Conservation (phyloP, 495 filamentous ascomycete genomes). For the Talaromyces thailandensis region DNA sequence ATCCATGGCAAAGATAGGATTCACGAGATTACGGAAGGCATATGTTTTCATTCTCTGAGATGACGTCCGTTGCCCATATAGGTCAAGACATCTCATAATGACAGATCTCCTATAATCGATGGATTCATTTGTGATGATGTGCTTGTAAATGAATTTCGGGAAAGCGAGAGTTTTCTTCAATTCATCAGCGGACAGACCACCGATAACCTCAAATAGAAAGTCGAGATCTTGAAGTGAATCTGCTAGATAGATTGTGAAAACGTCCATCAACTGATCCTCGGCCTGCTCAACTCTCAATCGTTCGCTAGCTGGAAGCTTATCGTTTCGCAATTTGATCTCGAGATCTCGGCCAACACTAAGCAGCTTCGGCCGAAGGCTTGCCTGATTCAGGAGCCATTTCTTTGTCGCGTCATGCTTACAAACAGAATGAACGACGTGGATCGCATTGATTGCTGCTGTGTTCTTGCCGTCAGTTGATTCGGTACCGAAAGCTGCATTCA, state of each 20-base stretch:
- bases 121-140: slow-evolving; percentile 76
- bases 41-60: slow-evolving; percentile 89
- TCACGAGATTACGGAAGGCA: slow-evolving; percentile 82
- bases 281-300: slow-evolving; percentile 85
- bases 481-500: slow-evolving; percentile 51
- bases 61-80: slow-evolving; percentile 69
- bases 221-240: slow-evolving; percentile 73
- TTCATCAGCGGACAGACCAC: slow-evolving; percentile 73
- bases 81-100: slow-evolving; percentile 76
- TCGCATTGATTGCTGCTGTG: slow-evolving; percentile 74
- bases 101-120: slow-evolving; percentile 83
- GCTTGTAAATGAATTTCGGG: slow-evolving; percentile 71
- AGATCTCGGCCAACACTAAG: slow-evolving; percentile 63
- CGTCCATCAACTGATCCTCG: slow-evolving; percentile 77
- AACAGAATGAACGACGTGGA: slow-evolving; percentile 74
- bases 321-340: slow-evolving; percentile 57
- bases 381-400: slow-evolving; percentile 71
- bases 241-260: slow-evolving; percentile 70
- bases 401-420: slow-evolving; percentile 41
- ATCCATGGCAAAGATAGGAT: slow-evolving; percentile 96
- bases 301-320: slow-evolving; percentile 58
- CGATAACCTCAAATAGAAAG: slow-evolving; percentile 78
- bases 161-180: slow-evolving; percentile 68
- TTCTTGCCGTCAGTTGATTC: slow-evolving; percentile 52
- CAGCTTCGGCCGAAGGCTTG: slow-evolving; percentile 59